Evolutionary conservation across 495 filamentous ascomycete genomes (phyloP).

Genomic region (Aspergillus egyptiacus): DNA sequence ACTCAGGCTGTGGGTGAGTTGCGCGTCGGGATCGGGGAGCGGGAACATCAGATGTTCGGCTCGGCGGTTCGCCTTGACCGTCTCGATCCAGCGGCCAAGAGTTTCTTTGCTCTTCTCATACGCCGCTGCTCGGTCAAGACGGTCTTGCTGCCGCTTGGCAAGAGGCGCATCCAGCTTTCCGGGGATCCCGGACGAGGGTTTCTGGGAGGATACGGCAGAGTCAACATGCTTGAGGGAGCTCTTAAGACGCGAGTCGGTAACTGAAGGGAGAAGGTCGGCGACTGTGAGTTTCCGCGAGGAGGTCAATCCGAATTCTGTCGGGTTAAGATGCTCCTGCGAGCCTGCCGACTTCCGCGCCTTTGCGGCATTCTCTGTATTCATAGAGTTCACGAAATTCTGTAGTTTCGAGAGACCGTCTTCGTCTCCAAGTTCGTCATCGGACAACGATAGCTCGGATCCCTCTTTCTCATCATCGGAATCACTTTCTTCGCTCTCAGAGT

Average conservation of each 20-base stretch:
- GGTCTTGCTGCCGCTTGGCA: slow-evolving; percentile 83
- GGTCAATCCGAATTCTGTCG: slow-evolving; percentile 52
- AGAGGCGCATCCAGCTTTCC: slow-evolving; percentile 81
- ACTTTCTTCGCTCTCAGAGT: slow-evolving; percentile 34
- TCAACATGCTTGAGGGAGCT: slow-evolving; percentile 67
- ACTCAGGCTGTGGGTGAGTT: slow-evolving; percentile 41
- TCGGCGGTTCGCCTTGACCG: slow-evolving; percentile 85
- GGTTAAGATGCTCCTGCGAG: slow-evolving; percentile 46
- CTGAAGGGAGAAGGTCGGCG: slow-evolving; percentile 65
- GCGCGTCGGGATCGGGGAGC: slow-evolving; percentile 61
- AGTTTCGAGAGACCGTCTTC: slow-evolving; percentile 55
- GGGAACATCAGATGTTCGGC: slow-evolving; percentile 94
- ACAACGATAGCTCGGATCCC: slow-evolving; percentile 37
- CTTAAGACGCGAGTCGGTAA: slow-evolving; percentile 70
- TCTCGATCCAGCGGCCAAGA: slow-evolving; percentile 84
- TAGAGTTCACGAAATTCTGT: slow-evolving; percentile 63
- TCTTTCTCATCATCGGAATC: slow-evolving; percentile 42
- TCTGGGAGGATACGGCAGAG: slow-evolving; percentile 43
- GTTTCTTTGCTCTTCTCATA: slow-evolving; percentile 90
- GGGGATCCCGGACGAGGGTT: slow-evolving; percentile 47
- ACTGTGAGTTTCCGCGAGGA: slow-evolving; percentile 71
- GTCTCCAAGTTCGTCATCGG: slow-evolving; percentile 53
- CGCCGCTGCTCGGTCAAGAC: slow-evolving; percentile 74
- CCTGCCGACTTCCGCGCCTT: slow-evolving; percentile 25
- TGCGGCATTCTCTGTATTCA: slow-evolving; percentile 40